A percentile compares a stretch with the other conserved stretches of the same genome.
These are phyloP conservation scores for Colletotrichum ledebouriae DNA, from an alignment of 2,329 filamentous ascomycete genomes.

Conservation along the genomic window DNA sequence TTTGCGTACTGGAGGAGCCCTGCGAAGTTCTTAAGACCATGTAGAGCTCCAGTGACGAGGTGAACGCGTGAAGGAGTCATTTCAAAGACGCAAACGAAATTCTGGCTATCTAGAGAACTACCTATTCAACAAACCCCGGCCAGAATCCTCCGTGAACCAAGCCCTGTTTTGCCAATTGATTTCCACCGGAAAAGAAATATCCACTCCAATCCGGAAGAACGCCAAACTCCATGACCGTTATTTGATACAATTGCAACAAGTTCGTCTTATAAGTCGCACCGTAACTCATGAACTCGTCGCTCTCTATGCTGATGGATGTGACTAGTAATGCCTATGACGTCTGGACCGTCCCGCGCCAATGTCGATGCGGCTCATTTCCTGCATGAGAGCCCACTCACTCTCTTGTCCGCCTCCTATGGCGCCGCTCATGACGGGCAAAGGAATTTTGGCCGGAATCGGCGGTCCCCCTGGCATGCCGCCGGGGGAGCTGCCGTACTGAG, in stretches of 20 bases:
- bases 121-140: constrained; percentile 11
- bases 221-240: constrained; percentile 20
- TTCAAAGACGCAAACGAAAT: constrained; percentile 5
- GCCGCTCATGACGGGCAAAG: constrained; percentile 64
- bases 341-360: constrained; percentile 72
- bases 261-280: constrained; percentile 6
- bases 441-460: constrained; percentile 79
- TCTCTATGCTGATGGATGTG: constrained; percentile 52
- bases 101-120: constrained; percentile 36
- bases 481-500: constrained; percentile 51
- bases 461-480: constrained; percentile 56
- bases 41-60: too few species aligned
- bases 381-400: constrained; percentile 72
- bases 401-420: constrained; percentile 54
- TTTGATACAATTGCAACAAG: constrained; percentile 33
- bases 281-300: constrained; percentile 10
- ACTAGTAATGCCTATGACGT: constrained; percentile 60
- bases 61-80: too few species aligned
- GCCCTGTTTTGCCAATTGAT: constrained; percentile 24
- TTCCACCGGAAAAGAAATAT: not conserved
- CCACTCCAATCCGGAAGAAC: constrained; percentile 12
- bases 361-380: constrained; percentile 79
- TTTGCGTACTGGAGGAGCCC: too few species aligned
- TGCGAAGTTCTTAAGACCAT: too few species aligned
- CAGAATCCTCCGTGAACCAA: constrained; percentile 14